Conservation (phyloP, 352 stramenopile genomes). For the Pythium biforme region DNA sequence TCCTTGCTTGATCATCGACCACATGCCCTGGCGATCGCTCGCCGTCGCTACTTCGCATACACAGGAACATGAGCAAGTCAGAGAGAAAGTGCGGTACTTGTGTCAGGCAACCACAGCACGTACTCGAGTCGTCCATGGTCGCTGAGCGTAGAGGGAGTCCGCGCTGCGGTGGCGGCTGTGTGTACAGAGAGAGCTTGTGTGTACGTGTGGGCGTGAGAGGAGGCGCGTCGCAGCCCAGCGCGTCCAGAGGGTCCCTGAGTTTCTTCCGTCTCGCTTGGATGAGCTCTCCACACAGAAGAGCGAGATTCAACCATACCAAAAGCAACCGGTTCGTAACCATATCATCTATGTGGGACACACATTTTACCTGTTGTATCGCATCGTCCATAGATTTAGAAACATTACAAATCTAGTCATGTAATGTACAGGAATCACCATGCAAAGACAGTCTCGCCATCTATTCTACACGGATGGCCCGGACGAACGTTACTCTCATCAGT, state of each 20-base stretch:
- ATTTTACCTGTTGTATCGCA: neutral
- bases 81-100: neutral
- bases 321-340: constrained; percentile 12
- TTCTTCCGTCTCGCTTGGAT: too few species aligned
- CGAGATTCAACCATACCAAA: constrained; percentile 13
- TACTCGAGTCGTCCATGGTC: constrained; percentile 29
- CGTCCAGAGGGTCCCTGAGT: neutral
- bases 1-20: constrained; percentile 77
- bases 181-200: neutral
- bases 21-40: constrained; percentile 67
- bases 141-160: too few species aligned
- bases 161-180: too few species aligned
- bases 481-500: constrained; percentile 12
- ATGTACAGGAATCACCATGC: neutral
- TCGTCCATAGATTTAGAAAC: neutral
- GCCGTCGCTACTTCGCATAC: constrained; percentile 19
- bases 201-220: neutral
- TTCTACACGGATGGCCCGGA: constrained; percentile 8
- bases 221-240: neutral
- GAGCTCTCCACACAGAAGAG: neutral
- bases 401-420: constrained; percentile 1
- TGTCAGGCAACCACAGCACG: neutral
- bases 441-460: neutral
- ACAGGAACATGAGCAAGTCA: neutral
- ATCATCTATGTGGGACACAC: constrained; percentile 17